Evolutionary conservation across 768 basidiomycete genomes (phyloP).

Genomic region (Auricularia sp.): DNA sequence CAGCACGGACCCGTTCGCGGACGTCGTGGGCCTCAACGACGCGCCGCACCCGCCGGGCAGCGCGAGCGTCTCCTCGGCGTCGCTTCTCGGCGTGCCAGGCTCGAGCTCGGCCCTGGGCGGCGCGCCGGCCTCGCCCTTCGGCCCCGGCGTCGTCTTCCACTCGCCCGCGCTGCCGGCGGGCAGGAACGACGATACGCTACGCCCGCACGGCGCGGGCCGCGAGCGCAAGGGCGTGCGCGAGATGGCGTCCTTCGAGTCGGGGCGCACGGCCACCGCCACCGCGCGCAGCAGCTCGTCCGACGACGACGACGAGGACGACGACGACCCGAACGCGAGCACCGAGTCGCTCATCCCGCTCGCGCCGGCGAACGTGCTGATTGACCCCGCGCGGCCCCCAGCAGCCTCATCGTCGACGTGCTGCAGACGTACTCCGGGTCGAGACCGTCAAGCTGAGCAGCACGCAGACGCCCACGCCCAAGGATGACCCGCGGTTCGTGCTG

Average conservation of each 20-base stretch:
- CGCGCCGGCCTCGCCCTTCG: slow-evolving; percentile 39
- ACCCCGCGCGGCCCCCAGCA: slow-evolving; percentile 25
- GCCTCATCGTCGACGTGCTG: slow-evolving; percentile 69
- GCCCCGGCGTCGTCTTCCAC: slow-evolving; percentile 51
- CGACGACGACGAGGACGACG: background rate
- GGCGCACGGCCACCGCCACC: slow-evolving; percentile 46
- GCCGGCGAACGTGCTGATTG: background rate
- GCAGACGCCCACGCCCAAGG: slow-evolving; percentile 54
- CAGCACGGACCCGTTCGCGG: background rate
- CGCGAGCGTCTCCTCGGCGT: background rate
- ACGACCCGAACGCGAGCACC: background rate
- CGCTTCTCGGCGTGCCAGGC: background rate
- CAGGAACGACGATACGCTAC: slow-evolving; percentile 11
- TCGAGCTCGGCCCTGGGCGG: background rate
- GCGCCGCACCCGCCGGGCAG: background rate
- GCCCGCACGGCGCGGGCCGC: slow-evolving; percentile 32
- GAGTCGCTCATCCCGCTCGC: slow-evolving; percentile 1
- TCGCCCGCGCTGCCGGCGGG: slow-evolving; percentile 36
- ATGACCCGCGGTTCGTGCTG: slow-evolving; percentile 86
- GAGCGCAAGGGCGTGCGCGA: slow-evolving; percentile 45
- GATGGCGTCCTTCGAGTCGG: slow-evolving; percentile 84
- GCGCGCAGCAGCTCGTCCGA: background rate
- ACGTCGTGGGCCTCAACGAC: background rate
- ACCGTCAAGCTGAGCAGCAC: slow-evolving; percentile 53
- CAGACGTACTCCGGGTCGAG: slow-evolving; percentile 69